Percentiles rank a stretch among this genome's conserved stretches.
These are phyloP conservation scores for Hymenoscyphus repandus DNA, from an alignment of 2,329 filamentous ascomycete species.

Conservation along the genomic window DNA sequence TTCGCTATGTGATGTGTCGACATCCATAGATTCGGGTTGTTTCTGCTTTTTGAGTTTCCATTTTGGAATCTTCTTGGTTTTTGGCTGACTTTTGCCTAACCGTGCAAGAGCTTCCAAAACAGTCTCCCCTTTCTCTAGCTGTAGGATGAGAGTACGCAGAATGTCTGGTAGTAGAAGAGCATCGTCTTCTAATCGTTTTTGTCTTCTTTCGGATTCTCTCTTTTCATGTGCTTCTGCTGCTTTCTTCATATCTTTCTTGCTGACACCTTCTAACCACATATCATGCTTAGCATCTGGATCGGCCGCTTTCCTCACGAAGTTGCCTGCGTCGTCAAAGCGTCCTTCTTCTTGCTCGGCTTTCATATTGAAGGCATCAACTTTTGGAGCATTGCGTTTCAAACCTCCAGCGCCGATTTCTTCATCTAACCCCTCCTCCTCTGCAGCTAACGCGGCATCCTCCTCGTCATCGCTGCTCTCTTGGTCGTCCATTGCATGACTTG, in stretches of 20 bases:
- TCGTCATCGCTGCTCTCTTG: constrained; percentile 54
- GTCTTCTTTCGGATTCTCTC: constrained; percentile 69
- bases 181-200: constrained; percentile 70
- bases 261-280: constrained; percentile 85
- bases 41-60: constrained; percentile 68
- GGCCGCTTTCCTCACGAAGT: constrained; percentile 81
- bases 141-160: constrained; percentile 64
- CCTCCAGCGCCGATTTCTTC: constrained; percentile 86
- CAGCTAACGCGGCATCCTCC: constrained; percentile 69
- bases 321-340: constrained; percentile 83
- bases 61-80: constrained; percentile 54
- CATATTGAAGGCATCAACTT: constrained; percentile 96
- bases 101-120: constrained; percentile 81
- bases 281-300: constrained; percentile 91
- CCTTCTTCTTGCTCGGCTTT: constrained; percentile 86
- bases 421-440: constrained; percentile 71
- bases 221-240: constrained; percentile 84
- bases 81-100: constrained; percentile 63
- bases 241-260: constrained; percentile 86
- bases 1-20: constrained; percentile 50
- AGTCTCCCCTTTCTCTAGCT: constrained; percentile 77
- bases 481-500: constrained; percentile 32
- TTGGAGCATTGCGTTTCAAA: constrained; percentile 87
- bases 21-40: constrained; percentile 62
- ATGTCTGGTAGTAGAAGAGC: constrained; percentile 67